Conservation (phyloP, 73 alveolate species). For the Paramecium sexaurelia region DNA sequence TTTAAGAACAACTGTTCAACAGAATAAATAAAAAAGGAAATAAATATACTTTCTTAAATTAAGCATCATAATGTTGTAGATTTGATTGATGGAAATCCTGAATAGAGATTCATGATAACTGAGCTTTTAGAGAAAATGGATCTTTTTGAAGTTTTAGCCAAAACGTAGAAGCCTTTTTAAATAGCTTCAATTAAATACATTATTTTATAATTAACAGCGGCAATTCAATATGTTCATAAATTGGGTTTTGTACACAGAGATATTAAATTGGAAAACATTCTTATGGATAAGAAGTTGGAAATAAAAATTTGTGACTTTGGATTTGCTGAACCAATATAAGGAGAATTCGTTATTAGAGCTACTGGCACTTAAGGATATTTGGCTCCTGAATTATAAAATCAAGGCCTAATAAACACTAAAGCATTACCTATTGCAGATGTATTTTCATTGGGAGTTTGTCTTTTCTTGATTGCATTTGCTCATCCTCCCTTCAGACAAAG, state of each 20-base stretch:
- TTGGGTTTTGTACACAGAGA: not conserved
- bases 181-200: not conserved
- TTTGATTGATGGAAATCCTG: not conserved
- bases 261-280: not conserved
- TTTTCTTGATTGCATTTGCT: constrained; percentile 21
- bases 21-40: not conserved
- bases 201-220: constrained; percentile 66
- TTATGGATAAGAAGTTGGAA: constrained; percentile 17
- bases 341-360: not conserved
- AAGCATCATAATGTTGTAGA: not conserved
- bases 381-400: not conserved
- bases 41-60: not conserved
- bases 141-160: constrained; percentile 5
- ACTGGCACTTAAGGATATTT: not conserved
- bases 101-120: not conserved
- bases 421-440: constrained; percentile 7
- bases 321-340: not conserved
- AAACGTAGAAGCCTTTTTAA: not conserved
- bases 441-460: constrained; percentile 59
- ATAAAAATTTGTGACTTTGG: not conserved
- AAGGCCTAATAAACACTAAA: not conserved
- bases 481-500: constrained; percentile 63
- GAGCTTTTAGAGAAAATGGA: not conserved
- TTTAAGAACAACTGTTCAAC: not conserved
- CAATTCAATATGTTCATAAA: constrained; percentile 61